Evolutionary conservation across 768 basidiomycete genomes (phyloP).

Genomic region (Dacryopinax spathularia): DNA sequence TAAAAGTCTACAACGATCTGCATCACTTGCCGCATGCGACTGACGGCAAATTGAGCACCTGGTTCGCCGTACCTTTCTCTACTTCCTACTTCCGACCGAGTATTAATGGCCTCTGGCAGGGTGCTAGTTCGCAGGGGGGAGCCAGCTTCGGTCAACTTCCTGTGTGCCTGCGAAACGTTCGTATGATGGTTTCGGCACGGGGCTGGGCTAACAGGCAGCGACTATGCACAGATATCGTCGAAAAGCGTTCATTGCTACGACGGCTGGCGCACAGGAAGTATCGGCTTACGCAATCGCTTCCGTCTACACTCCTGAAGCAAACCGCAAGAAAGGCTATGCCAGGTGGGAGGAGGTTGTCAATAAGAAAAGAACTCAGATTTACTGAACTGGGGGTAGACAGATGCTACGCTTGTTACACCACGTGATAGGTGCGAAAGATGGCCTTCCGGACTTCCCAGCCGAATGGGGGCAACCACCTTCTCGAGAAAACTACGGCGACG

Average conservation of each 20-base stretch:
- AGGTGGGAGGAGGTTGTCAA: not conserved
- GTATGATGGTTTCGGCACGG: no score
- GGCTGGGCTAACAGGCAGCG: no score
- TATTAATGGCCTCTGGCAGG: constrained; percentile 25
- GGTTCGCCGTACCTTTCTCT: constrained; percentile 25
- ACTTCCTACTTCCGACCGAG: not conserved
- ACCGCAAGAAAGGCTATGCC: constrained; percentile 44
- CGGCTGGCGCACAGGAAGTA: constrained; percentile 21
- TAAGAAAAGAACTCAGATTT: not conserved
- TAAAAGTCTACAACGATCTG: constrained; percentile 29
- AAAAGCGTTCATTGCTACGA: constrained; percentile 20
- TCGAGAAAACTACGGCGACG: constrained; percentile 26
- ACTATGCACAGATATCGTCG: constrained; percentile 29
- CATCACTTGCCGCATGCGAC: constrained; percentile 32
- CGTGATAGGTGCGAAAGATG: constrained; percentile 29
- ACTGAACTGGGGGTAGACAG: constrained; percentile 19
- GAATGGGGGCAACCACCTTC: constrained; percentile 34
- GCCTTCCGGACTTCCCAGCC: constrained; percentile 27
- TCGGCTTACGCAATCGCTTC: constrained; percentile 40
- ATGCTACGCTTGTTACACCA: constrained; percentile 55
- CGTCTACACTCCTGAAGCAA: constrained; percentile 39
- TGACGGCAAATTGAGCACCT: constrained; percentile 36
- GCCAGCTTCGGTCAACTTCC: constrained; percentile 38
- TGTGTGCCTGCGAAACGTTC: constrained; percentile 51
- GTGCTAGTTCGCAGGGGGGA: constrained; percentile 41